Evolutionary conservation across 2,329 filamentous ascomycete species (phyloP).

Genomic region (Lecanosticta acicola): DNA sequence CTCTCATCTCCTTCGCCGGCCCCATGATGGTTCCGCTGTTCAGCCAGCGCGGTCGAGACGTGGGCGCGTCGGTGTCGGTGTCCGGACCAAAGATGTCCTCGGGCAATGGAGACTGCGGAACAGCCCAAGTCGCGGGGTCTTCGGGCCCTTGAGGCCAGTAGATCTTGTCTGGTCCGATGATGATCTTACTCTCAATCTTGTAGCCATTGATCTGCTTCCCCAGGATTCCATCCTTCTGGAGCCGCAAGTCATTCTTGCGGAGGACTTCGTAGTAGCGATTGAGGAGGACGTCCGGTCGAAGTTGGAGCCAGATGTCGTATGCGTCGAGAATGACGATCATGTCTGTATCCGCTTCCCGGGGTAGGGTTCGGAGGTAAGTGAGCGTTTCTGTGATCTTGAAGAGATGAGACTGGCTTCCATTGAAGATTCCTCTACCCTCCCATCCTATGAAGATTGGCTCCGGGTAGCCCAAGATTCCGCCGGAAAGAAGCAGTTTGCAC

Average conservation of each 20-base stretch:
- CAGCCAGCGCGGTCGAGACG: slow-evolving; percentile 42
- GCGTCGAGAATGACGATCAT: slow-evolving; percentile 60
- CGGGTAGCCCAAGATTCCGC: slow-evolving; percentile 24
- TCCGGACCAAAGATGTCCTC: slow-evolving; percentile 30
- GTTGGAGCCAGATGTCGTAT: slow-evolving; percentile 60
- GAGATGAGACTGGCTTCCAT: slow-evolving; percentile 31
- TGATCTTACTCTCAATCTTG: slow-evolving; percentile 22
- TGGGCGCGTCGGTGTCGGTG: slow-evolving; percentile 28
- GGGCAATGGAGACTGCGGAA: slow-evolving; percentile 24
- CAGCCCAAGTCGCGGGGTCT: slow-evolving; percentile 26
- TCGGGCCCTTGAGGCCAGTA: slow-evolving; percentile 26
- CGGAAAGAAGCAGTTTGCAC: slow-evolving; percentile 19
- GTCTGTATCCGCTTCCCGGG: slow-evolving; percentile 38
- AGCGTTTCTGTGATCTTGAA: slow-evolving; percentile 28
- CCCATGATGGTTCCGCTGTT: slow-evolving; percentile 42
- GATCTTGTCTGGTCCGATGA: slow-evolving; percentile 30
- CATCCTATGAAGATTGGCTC: slow-evolving; percentile 25
- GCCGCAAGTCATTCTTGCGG: slow-evolving; percentile 47
- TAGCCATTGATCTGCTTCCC: slow-evolving; percentile 10
- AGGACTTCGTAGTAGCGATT: slow-evolving; percentile 55
- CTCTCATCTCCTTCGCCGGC: slow-evolving; percentile 25
- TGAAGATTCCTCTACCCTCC: slow-evolving; percentile 22
- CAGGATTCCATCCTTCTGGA: slow-evolving; percentile 17
- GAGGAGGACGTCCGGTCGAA: slow-evolving; percentile 59
- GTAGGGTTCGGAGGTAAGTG: slow-evolving; percentile 24